Evolutionary conservation across 495 filamentous ascomycete genomes (phyloP).

Genomic region (Penicillium canariense): DNA sequence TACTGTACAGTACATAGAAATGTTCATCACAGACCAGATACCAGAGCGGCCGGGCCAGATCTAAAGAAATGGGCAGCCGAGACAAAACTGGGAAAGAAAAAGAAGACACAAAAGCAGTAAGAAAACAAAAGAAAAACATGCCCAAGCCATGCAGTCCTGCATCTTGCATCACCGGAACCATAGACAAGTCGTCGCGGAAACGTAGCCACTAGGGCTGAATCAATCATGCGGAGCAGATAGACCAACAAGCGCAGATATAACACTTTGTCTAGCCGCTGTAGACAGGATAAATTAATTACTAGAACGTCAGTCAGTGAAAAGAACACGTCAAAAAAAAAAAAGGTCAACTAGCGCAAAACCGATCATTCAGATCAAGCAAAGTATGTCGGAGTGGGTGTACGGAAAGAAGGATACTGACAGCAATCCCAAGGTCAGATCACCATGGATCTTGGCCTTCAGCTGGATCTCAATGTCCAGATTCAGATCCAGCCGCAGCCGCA

Average conservation of each 20-base stretch:
- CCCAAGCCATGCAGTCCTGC: slow-evolving; percentile 19
- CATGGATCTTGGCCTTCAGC: slow-evolving; percentile 88
- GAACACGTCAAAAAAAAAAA: too few relatives aligned
- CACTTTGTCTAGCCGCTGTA: slow-evolving; percentile 21
- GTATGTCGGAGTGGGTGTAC: not conserved
- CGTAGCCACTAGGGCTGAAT: too few relatives aligned
- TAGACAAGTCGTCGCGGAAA: too few relatives aligned
- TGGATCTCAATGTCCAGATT: slow-evolving; percentile 89
- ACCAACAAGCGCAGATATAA: not conserved
- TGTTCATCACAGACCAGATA: slow-evolving; percentile 15
- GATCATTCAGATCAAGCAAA: too few relatives aligned
- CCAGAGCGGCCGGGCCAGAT: slow-evolving; percentile 14
- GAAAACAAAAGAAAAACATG: slow-evolving; percentile 5
- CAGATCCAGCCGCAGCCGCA: slow-evolving; percentile 74
- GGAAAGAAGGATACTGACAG: slow-evolving; percentile 58
- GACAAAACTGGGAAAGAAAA: slow-evolving; percentile 8
- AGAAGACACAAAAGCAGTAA: not conserved
- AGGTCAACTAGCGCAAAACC: too few relatives aligned
- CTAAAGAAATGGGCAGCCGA: slow-evolving; percentile 12
- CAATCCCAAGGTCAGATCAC: slow-evolving; percentile 81
- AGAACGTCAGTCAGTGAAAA: slow-evolving; percentile 25
- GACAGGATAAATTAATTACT: slow-evolving; percentile 25
- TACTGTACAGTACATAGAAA: slow-evolving; percentile 25
- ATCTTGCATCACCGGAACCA: slow-evolving; percentile 20
- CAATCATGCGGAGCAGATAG: slow-evolving; percentile 4